These are phyloP conservation scores for Trypanosoma boissoni DNA, from an alignment of 208 protist species.

Conservation along the genomic window DNA sequence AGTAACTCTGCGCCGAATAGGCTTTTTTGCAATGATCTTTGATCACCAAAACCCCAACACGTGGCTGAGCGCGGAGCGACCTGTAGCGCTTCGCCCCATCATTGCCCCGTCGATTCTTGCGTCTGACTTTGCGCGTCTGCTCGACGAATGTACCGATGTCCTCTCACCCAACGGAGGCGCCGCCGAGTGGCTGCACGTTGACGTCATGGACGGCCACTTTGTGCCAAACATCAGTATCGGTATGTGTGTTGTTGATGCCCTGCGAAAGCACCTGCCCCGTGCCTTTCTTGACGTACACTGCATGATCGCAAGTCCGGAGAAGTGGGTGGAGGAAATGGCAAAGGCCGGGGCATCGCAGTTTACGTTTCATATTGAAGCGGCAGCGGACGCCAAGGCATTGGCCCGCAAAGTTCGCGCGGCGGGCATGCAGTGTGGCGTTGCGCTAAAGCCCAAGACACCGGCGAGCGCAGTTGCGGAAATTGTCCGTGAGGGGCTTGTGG, in stretches of 20 bases:
- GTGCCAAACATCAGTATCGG: slow-evolving; percentile 97
- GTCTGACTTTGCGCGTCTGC: slow-evolving; percentile 81
- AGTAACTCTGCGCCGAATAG: background rate
- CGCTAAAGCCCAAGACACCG: slow-evolving; percentile 95
- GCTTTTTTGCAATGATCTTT: slow-evolving; percentile 25
- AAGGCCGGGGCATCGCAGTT: slow-evolving; percentile 89
- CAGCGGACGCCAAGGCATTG: slow-evolving; percentile 42
- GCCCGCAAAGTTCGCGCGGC: slow-evolving; percentile 61
- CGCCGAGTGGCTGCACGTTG: slow-evolving; percentile 97
- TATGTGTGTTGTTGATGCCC: slow-evolving; percentile 89
- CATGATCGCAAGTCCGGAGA: slow-evolving; percentile 93
- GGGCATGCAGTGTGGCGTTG: slow-evolving; percentile 94
- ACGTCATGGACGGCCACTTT: slow-evolving; percentile 98
- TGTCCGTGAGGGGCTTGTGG: slow-evolving; percentile 84
- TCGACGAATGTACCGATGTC: slow-evolving; percentile 78
- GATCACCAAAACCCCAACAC: slow-evolving; percentile 56
- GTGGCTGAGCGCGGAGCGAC: slow-evolving; percentile 50
- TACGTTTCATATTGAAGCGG: slow-evolving; percentile 96
- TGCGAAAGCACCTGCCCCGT: slow-evolving; percentile 77
- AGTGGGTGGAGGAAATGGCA: slow-evolving; percentile 87
- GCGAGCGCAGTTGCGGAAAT: slow-evolving; percentile 56
- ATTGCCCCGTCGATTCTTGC: slow-evolving; percentile 92
- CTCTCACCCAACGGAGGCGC: slow-evolving; percentile 57
- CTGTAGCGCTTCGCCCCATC: slow-evolving; percentile 47
- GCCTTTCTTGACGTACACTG: slow-evolving; percentile 96